phyloP scores from a whole-genome alignment of 345 rosid genomes.

The Orychophragmus violaceus region DNA sequence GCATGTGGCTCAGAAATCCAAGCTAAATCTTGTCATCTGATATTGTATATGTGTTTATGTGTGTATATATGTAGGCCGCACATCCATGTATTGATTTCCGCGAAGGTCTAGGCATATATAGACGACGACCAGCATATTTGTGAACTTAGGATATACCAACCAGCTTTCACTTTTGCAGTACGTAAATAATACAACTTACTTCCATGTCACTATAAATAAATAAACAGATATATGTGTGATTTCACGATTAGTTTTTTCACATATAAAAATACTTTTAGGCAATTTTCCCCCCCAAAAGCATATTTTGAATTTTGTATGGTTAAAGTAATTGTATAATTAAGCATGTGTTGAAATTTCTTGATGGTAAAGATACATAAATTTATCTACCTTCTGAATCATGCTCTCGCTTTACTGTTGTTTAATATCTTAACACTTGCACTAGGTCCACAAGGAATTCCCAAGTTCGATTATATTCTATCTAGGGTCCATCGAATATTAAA shows the following conservation, averaged over 20 bases:
- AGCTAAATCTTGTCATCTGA: slow-evolving; percentile 7
- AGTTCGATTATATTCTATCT: neutral
- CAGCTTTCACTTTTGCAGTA: slow-evolving; percentile 21
- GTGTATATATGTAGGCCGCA: neutral
- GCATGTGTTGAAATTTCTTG: neutral
- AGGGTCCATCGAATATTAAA: neutral
- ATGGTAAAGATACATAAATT: too few species aligned
- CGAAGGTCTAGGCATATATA: slow-evolving; percentile 18
- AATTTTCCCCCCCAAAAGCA: neutral
- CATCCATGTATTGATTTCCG: slow-evolving; percentile 1
- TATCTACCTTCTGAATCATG: neutral
- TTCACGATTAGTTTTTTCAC: neutral
- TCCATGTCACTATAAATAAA: neutral
- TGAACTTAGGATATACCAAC: slow-evolving; percentile 2
- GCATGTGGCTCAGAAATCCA: slow-evolving; percentile 19
- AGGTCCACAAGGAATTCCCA: neutral
- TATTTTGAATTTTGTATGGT: neutral
- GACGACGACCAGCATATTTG: slow-evolving; percentile 28
- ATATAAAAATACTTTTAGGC: neutral
- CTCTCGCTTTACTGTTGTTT: neutral
- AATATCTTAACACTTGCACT: neutral
- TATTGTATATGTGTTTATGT: slow-evolving; percentile 15
- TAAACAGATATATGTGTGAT: too few species aligned
- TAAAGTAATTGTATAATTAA: neutral
- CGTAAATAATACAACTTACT: neutral